Evolutionary conservation across 192 early-diverging fungal genomes (phyloP), one percentile per base, ranked within the genome.

Genomic region (Mortierella alpina): DNA sequence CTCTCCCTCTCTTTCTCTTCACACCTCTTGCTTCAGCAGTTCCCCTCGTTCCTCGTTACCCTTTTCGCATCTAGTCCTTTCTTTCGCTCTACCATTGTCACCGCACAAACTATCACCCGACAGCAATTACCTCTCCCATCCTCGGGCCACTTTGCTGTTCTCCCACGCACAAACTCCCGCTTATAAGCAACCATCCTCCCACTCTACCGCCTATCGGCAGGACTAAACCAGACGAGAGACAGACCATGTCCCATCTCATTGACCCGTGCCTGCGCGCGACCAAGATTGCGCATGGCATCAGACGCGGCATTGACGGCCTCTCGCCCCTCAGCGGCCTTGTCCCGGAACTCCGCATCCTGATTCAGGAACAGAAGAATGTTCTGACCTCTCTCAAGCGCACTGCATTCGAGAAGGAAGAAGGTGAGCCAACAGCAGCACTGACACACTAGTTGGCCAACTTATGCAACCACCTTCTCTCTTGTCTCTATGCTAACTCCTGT

Each of bases 331-430:
- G 76, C 67, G 76, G 76, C 58, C 76, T 79, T 4, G 76, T 79
- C 31, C 76, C 76, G 48, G 76, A 79, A 18, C 66, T 79, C 22
- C 69, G 76, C 18, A 79, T 79, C 17, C 59, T 79, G 11, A 79
- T 79, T 39, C 76, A 79, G 59, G 76, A 79, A 67, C 76, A 79
- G 50, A 79, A 79, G 22, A 79, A 79, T 45, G 76, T 79, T 39
- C 64, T 79, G 15, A 57, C 76, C 8, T 79, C 76, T 17, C 64
- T 79, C 9, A 79, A 79, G 51, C 62, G 76, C 10, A 69, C 66
- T 13, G 59, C 76, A 14, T 79, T 79, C 50, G 76, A 79, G 42
- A 79, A 79, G 39, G 76, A 79, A 67, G 76, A 79, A 79, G 76
- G 76, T 72, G 72, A 4, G 53, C 2, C 55, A 22, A 2, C 55